Percentiles rank a stretch among this genome's conserved stretches.
Evolutionary conservation across 139 green algal genomes (phyloP).

Genomic region (Nannochloris sp.): DNA sequence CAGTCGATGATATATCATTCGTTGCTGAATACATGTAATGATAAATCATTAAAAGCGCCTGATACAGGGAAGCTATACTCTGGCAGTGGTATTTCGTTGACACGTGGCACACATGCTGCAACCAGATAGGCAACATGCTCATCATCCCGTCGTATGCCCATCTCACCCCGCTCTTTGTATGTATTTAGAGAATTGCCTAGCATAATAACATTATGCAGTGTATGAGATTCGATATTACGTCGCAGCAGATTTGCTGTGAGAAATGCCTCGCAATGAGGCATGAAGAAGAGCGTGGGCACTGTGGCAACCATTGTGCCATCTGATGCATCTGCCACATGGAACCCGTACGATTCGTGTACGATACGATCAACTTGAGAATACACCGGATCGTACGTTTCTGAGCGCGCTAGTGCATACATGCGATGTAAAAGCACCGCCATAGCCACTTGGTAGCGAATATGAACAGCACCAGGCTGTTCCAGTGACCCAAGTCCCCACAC

Average conservation of each 20-base stretch:
- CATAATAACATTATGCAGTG: slow-evolving; percentile 31
- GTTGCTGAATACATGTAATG: neutral
- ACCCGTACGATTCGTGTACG: slow-evolving; percentile 17
- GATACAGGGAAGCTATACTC: neutral
- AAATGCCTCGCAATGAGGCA: slow-evolving; percentile 51
- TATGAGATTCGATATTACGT: slow-evolving; percentile 25
- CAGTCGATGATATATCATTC: neutral
- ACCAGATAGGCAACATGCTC: neutral
- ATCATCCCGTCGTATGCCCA: neutral
- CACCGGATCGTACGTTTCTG: slow-evolving; percentile 38
- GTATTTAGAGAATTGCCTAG: slow-evolving; percentile 43
- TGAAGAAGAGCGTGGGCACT: slow-evolving; percentile 53
- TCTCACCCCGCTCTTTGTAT: slow-evolving; percentile 18
- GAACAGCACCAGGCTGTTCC: slow-evolving; percentile 14
- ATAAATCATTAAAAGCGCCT: neutral
- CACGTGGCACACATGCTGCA: neutral
- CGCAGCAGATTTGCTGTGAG: slow-evolving; percentile 40
- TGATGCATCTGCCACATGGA: slow-evolving; percentile 23
- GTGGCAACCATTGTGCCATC: slow-evolving; percentile 17
- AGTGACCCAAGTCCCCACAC: slow-evolving; percentile 47
- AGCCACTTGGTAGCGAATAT: slow-evolving; percentile 42
- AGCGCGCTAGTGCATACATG: slow-evolving; percentile 9
- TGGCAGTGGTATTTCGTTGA: neutral
- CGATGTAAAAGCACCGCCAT: slow-evolving; percentile 30
- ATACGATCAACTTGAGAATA: slow-evolving; percentile 27